Conservation (phyloP, 345 rosid species). For the Streptanthus diversifolius region DNA sequence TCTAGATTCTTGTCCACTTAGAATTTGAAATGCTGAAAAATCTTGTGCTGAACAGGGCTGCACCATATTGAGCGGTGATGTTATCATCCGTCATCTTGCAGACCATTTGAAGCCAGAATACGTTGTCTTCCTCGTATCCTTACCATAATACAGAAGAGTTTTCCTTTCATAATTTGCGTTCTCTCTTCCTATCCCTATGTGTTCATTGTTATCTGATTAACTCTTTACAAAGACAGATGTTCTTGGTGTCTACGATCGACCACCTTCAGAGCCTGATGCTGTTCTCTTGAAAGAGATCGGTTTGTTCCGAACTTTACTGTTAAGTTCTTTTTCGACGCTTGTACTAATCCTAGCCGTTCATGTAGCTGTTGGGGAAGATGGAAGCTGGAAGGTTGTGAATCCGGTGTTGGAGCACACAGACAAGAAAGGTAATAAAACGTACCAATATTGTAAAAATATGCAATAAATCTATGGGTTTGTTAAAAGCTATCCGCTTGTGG, state of each 20-base stretch:
- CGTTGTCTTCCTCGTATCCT: slow-evolving; percentile 95
- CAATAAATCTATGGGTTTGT: neutral
- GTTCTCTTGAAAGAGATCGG: slow-evolving; percentile 83
- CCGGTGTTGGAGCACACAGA: slow-evolving; percentile 43
- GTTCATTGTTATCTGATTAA: slow-evolving; percentile 41
- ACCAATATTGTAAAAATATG: neutral
- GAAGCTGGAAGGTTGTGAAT: slow-evolving; percentile 69
- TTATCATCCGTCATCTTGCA: slow-evolving; percentile 84
- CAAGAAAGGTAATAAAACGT: slow-evolving; percentile 48
- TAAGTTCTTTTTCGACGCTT: neutral
- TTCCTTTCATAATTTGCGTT: neutral
- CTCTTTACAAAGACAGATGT: slow-evolving; percentile 68
- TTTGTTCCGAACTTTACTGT: slow-evolving; percentile 26
- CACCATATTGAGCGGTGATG: slow-evolving; percentile 94
- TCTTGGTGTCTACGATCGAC: slow-evolving; percentile 78
- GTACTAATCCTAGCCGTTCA: neutral
- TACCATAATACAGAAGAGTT: neutral
- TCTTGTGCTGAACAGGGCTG: slow-evolving; percentile 56
- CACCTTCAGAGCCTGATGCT: slow-evolving; percentile 72
- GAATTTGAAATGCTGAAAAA: neutral
- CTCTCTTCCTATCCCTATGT: neutral
- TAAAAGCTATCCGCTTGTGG: neutral
- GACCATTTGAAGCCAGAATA: slow-evolving; percentile 69
- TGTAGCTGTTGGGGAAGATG: slow-evolving; percentile 75
- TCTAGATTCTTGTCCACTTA: neutral